Conservation (phyloP, 2,329 filamentous ascomycete species). For the Calonectria leucothoes region DNA sequence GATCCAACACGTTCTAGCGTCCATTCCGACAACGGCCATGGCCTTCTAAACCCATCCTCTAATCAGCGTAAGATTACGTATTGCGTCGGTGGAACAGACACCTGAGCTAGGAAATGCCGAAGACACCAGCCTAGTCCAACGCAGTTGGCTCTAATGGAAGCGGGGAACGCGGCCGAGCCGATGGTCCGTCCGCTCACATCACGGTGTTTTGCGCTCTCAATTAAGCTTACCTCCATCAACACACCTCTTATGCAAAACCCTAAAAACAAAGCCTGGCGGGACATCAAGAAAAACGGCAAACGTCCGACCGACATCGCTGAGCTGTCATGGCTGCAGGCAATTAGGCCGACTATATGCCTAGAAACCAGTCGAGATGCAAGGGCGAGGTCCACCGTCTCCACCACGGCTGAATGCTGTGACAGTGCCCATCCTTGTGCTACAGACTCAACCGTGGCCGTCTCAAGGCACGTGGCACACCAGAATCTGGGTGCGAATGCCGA, state of each 20-base stretch:
- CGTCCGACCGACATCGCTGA: background rate
- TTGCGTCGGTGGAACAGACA: background rate
- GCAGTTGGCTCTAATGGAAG: background rate
- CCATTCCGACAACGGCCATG: background rate
- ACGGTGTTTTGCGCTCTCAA: background rate
- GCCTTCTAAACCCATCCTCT: too few relatives aligned
- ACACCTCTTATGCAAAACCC: background rate
- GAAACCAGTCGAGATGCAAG: background rate
- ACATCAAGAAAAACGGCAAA: background rate
- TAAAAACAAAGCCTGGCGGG: too few relatives aligned
- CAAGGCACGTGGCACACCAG: background rate
- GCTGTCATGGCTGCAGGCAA: conserved; percentile 1
- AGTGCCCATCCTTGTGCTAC: background rate
- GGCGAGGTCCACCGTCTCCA: background rate
- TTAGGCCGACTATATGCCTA: background rate
- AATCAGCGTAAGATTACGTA: background rate
- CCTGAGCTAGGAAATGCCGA: background rate
- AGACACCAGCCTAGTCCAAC: background rate
- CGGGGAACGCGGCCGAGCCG: background rate
- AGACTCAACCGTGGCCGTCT: background rate
- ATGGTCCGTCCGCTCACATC: background rate
- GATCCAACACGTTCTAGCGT: background rate
- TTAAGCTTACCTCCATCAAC: background rate
- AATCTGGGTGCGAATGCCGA: background rate
- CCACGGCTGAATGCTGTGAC: background rate